Conservation (phyloP, 2,329 filamentous ascomycete genomes). For the Monilinia aucupariae region DNA sequence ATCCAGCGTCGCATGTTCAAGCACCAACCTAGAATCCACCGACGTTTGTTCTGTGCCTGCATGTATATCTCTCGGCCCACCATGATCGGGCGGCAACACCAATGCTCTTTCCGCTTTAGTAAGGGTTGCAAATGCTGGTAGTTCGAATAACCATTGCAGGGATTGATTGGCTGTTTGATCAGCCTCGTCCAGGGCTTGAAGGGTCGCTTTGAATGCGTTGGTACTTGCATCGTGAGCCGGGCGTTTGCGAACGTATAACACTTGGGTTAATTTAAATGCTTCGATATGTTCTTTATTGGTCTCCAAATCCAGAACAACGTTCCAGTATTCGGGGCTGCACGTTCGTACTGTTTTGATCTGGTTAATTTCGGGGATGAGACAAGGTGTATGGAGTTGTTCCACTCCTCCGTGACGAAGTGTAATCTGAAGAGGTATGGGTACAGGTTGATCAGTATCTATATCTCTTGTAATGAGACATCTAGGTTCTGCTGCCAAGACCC, state of each 20-base stretch:
- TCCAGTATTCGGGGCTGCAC: slow-evolving; percentile 57
- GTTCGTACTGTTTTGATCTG: slow-evolving; percentile 46
- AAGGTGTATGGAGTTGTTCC: slow-evolving; percentile 35
- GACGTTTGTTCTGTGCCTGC: slow-evolving; percentile 51
- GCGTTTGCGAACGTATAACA: slow-evolving; percentile 57
- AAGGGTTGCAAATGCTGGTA: slow-evolving; percentile 48
- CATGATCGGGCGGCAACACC: slow-evolving; percentile 42
- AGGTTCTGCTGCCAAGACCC: slow-evolving; percentile 88
- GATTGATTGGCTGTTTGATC: slow-evolving; percentile 43
- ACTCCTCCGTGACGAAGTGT: slow-evolving; percentile 29
- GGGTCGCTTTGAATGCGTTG: slow-evolving; percentile 57
- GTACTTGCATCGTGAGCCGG: slow-evolving; percentile 48
- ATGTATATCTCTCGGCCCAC: slow-evolving; percentile 40
- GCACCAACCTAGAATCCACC: slow-evolving; percentile 55
- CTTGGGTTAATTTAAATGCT: slow-evolving; percentile 56
- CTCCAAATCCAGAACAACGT: slow-evolving; percentile 59
- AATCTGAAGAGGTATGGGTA: slow-evolving; percentile 67
- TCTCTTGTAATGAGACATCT: slow-evolving; percentile 86
- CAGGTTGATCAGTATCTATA: slow-evolving; percentile 72
- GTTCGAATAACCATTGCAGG: slow-evolving; percentile 60
- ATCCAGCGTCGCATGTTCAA: slow-evolving; percentile 45
- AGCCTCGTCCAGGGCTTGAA: slow-evolving; percentile 57
- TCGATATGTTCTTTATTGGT: slow-evolving; percentile 50
- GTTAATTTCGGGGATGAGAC: slow-evolving; percentile 43
- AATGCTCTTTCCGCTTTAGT: slow-evolving; percentile 53